phyloP scores from a whole-genome alignment of 1,284 basidiomycete species.

The Lignosus rhinocerotis region DNA sequence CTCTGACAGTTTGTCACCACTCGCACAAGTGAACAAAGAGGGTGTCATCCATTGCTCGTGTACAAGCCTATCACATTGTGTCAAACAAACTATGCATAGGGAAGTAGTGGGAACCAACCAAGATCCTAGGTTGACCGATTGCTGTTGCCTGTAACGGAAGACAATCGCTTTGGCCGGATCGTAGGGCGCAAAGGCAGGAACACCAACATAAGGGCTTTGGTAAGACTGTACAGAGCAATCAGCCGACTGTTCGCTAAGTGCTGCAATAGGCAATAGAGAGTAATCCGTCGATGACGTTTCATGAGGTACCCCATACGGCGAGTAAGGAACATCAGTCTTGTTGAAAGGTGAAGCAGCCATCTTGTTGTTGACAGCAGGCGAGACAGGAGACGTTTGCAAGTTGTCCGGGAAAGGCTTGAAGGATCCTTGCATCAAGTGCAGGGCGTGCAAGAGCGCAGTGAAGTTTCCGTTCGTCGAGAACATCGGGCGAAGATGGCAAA shows the following conservation, averaged over 20 bases:
- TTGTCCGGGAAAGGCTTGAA: conserved; percentile 36
- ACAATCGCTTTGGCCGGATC: conserved; percentile 49
- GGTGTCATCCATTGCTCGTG: conserved; percentile 81
- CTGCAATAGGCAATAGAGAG: background rate
- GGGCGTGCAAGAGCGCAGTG: conserved; percentile 33
- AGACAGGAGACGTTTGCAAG: background rate
- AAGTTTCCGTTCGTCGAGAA: conserved; percentile 22
- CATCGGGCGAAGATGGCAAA: background rate
- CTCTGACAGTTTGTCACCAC: conserved; percentile 53
- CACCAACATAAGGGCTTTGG: conserved; percentile 33
- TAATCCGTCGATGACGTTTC: background rate
- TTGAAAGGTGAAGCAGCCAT: background rate
- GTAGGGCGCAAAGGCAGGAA: conserved; percentile 48
- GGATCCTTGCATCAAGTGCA: conserved; percentile 38
- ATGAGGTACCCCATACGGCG: background rate
- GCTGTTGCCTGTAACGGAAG: conserved; percentile 65
- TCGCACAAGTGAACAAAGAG: conserved; percentile 65
- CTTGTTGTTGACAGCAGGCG: background rate
- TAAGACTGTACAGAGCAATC: conserved; percentile 41
- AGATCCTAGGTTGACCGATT: conserved; percentile 67
- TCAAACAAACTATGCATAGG: background rate
- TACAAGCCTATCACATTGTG: conserved; percentile 57
- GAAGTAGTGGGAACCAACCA: conserved; percentile 40
- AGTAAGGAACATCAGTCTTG: background rate
- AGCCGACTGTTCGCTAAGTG: background rate